Conservation (phyloP, 2,329 filamentous ascomycete genomes). For the Colletotrichum sp. region DNA sequence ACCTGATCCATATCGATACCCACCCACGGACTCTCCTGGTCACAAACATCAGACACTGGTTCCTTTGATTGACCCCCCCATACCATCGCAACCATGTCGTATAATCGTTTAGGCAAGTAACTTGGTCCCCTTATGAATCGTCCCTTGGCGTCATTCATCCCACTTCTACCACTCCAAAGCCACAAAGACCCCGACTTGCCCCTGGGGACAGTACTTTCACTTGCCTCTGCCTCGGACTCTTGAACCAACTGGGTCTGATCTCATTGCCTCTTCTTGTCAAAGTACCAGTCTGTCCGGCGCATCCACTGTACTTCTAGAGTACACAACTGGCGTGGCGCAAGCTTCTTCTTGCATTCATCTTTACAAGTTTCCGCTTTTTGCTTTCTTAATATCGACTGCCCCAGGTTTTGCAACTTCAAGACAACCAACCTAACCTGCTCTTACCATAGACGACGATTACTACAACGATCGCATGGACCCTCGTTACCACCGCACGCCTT, state of each 20-base stretch:
- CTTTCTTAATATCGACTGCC: not conserved
- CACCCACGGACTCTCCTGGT: slow-evolving; percentile 17
- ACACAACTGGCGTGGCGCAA: slow-evolving; percentile 16
- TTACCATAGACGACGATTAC: slow-evolving; percentile 60
- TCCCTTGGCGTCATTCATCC: slow-evolving; percentile 22
- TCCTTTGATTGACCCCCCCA: slow-evolving; percentile 11
- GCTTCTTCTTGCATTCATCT: not conserved
- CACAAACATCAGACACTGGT: slow-evolving; percentile 22
- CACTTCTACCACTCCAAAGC: slow-evolving; percentile 4
- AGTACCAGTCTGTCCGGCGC: not conserved
- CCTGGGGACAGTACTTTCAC: not conserved
- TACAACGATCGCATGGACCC: slow-evolving; percentile 66
- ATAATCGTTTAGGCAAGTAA: slow-evolving; percentile 74
- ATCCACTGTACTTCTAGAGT: not conserved
- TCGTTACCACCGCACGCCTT: slow-evolving; percentile 69
- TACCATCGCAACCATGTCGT: slow-evolving; percentile 61
- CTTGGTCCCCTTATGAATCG: slow-evolving; percentile 25
- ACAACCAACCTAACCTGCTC: slow-evolving; percentile 24
- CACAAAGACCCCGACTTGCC: slow-evolving; percentile 11
- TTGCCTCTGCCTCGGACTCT: not conserved
- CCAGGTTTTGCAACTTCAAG: not conserved
- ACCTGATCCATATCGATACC: slow-evolving; percentile 17
- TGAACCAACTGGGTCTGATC: not conserved
- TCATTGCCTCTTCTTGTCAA: not conserved
- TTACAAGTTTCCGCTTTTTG: not conserved